These are phyloP conservation scores for Sequoiadendron giganteum DNA, from an alignment of 75 land plant species.

Conservation along the genomic window DNA sequence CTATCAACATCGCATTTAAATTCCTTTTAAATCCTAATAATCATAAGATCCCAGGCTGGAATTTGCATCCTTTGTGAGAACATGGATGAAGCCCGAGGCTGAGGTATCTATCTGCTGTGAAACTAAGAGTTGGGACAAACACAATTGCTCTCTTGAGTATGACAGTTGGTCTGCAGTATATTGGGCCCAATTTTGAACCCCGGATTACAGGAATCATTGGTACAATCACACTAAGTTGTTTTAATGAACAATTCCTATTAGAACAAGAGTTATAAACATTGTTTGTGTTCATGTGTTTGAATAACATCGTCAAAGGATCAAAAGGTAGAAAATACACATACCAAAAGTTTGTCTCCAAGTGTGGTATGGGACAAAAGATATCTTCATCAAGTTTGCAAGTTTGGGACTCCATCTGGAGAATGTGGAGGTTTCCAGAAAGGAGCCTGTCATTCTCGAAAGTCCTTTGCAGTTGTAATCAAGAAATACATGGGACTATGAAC, in stretches of 20 bases:
- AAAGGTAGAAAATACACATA: constrained; percentile 14
- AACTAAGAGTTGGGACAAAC: constrained; percentile 71
- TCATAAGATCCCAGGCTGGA: too few relatives aligned
- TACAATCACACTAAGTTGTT: constrained; percentile 59
- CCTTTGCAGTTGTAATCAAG: constrained; percentile 50
- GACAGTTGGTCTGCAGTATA: constrained; percentile 94
- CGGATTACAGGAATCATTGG: constrained; percentile 92
- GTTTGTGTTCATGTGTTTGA: constrained; percentile 45
- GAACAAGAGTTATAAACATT: constrained; percentile 22
- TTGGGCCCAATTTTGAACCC: constrained; percentile 79
- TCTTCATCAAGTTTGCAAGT: constrained; percentile 62
- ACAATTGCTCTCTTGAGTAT: constrained; percentile 71
- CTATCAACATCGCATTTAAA: too few relatives aligned
- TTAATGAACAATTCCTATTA: constrained; percentile 49
- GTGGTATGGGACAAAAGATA: constrained; percentile 52
- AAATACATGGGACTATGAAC: constrained; percentile 55
- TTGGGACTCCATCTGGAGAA: constrained; percentile 65
- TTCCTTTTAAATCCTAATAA: too few relatives aligned
- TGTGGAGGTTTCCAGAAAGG: constrained; percentile 68
- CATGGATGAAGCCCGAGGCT: constrained; percentile 28
- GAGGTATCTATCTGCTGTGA: constrained; percentile 40
- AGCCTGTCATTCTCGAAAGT: constrained; percentile 55
- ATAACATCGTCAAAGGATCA: constrained; percentile 27
- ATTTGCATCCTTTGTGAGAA: too few relatives aligned
- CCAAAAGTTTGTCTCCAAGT: constrained; percentile 45